These are phyloP conservation scores for Aquilaria yunnanensis DNA, from an alignment of 345 rosid species.

Conservation along the genomic window DNA sequence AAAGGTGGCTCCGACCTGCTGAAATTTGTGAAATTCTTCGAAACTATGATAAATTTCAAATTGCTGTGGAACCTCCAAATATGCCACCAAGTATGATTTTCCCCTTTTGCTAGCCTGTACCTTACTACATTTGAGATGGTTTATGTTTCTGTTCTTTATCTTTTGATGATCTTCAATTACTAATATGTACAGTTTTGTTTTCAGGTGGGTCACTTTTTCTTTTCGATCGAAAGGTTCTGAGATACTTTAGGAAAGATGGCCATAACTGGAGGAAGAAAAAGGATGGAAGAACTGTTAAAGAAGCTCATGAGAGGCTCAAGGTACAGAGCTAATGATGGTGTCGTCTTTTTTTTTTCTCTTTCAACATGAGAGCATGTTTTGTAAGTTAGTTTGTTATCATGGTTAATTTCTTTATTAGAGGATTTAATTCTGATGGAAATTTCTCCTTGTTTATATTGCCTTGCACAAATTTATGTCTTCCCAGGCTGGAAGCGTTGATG, in stretches of 20 bases:
- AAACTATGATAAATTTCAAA: conserved; percentile 47
- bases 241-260: conserved; percentile 95
- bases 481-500: conserved; percentile 90
- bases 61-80: conserved; percentile 73
- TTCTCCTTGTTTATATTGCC: neutral
- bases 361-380: neutral
- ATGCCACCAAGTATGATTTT: conserved; percentile 60
- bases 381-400: neutral
- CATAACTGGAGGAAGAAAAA: conserved; percentile 95
- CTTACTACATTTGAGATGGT: neutral
- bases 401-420: neutral
- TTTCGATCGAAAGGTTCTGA: conserved; percentile 77
- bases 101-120: neutral
- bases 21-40: conserved; percentile 90
- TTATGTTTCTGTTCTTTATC: neutral
- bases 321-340: conserved; percentile 24
- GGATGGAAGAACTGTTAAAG: conserved; percentile 91
- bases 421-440: neutral
- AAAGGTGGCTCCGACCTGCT: conserved; percentile 92
- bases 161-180: neutral
- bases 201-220: conserved; percentile 89
- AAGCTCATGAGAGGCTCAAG: conserved; percentile 96
- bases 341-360: conserved; percentile 4
- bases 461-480: conserved; percentile 9
- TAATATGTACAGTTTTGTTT: conserved; percentile 13